Base-by-base conservation (phyloP, 2,329 filamentous ascomycete species). In the Alternaria arbusti region DNA sequence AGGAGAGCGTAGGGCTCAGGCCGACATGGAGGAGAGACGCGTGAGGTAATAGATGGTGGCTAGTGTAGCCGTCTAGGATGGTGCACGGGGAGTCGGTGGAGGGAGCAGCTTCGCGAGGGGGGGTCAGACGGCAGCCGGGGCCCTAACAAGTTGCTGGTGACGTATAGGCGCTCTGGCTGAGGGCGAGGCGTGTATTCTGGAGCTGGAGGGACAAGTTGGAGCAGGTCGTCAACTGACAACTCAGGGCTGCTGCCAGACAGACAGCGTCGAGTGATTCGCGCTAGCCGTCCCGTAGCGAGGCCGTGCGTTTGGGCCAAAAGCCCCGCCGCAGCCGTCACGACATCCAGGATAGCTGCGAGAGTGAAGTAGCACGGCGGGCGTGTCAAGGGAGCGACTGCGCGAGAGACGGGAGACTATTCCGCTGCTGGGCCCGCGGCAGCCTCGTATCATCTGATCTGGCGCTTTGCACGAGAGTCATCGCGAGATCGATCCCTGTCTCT, bases 1-100 rank as follows among this genome's bases (percentile, higher is more conserved):
- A 61, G 55, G 58, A 63, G 60, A 51, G 59, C 57, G 63, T 47
- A 56, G 59, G 68, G 67, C 63, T 77, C 72, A 79, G 70, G 63
- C 63, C 70, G 70, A 68, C 75, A 78, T 78, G 63, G 73, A 70
- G 70, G 66, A 62, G 56, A 63, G 65, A 71, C 71, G 69, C 67
- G 73, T 69, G 69, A 60, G 66, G 63, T 66, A 59, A 63, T 56
- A 62, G 70, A 69, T 70, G 54, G 71, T 73, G 66, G 73, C 70
- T 71, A 69, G 71, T 72, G 72, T 65, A 69, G 69, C 70, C 65
- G 68, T 67, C 71, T 65, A 60, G 67, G 67, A 57, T 57, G 65
- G 65, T 68, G 66, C 68, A 69, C 69, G 67, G 73, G 54, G 66
- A 66, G 70, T 65, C 65, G 67, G 71, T 66, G 61, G 66, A 68